Base-by-base conservation (phyloP, 805 yeast genomes). In the Blastobotrys terrestris region DNA sequence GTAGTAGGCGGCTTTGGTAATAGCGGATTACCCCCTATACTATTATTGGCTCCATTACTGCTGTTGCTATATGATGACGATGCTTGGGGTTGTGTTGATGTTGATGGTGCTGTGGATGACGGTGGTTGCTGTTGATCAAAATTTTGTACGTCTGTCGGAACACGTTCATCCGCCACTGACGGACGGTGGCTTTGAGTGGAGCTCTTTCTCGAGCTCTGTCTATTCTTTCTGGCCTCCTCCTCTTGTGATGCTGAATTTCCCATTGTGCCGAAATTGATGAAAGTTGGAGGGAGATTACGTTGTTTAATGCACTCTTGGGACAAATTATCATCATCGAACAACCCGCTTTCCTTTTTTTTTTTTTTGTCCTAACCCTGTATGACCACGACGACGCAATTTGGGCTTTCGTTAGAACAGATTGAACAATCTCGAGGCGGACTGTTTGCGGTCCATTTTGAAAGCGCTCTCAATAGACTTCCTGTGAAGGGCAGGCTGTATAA, bases 231-330 rank as follows among this genome's bases (percentile, higher is more conserved):
- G n/a, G 47, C 44, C 15, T 51, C 57, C 31, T 57, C 61, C 42
- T 59, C 60, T 40, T 55, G 59, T 8, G 62, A 58, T 11, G 57
- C 48, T 35, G 60, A 56, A 41, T 59, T n/a, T n/a, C n/a, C n/a
- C n/a, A n/a, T n/a, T n/a, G n/a, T n/a, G n/a, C n/a, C n/a, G n/a
- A n/a, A n/a, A n/a, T n/a, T n/a, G n/a, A n/a, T n/a, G n/a, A n/a
- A n/a, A n/a, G n/a, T n/a, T n/a, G n/a, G n/a, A n/a, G n/a, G n/a
- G n/a, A n/a, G n/a, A 14, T 2, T 14, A 49, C 18, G 41, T 14
- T 41, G 44, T 18, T 18, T 39, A 39, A 15, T 16, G 20, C 8
- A 3, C n/a, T 18, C 20, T 41, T 41, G 44, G 16, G 19, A 15
- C 16, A 18, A 6, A 16, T 39, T 39, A 13, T 7, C 13, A 8